Percentiles rank a stretch among this genome's conserved stretches.
Evolutionary conservation across 1,139 yeast species (phyloP).

Genomic region (Casaregolazyma lundiana): DNA sequence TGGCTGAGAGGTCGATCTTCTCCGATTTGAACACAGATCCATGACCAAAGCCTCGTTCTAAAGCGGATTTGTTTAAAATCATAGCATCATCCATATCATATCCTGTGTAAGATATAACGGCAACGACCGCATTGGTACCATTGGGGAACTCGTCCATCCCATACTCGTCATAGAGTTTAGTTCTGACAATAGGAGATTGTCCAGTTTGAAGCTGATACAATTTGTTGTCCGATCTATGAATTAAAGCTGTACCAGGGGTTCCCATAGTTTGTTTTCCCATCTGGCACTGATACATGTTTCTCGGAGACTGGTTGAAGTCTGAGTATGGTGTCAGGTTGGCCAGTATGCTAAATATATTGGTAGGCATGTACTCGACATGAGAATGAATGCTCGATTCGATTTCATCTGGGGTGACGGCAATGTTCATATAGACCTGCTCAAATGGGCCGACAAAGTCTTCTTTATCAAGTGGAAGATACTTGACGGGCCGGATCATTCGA

Average conservation of each 20-base stretch:
- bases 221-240: slow-evolving; percentile 92
- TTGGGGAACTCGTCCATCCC: slow-evolving; percentile 99
- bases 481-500: slow-evolving; percentile 94
- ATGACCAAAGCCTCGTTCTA: slow-evolving; percentile 96
- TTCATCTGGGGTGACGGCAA: slow-evolving; percentile 94
- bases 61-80: slow-evolving; percentile 95
- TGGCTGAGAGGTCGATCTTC: slow-evolving; percentile 73
- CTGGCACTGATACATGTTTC: slow-evolving; percentile 99
- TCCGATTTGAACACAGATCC: slow-evolving; percentile 96
- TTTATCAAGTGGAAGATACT: slow-evolving; percentile 78
- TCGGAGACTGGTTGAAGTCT: slow-evolving; percentile 97
- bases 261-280: slow-evolving; percentile 99
- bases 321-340: slow-evolving; percentile 97
- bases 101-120: slow-evolving; percentile 97
- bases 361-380: slow-evolving; percentile 93
- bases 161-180: slow-evolving; percentile 87
- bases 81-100: slow-evolving; percentile 99
- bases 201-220: slow-evolving; percentile 90
- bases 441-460: slow-evolving; percentile 92
- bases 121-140: slow-evolving; percentile 97
- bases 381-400: slow-evolving; percentile 75
- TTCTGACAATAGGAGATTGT: slow-evolving; percentile 96
- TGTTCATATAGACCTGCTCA: slow-evolving; percentile 94
- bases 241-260: slow-evolving; percentile 95
- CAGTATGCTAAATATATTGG: slow-evolving; percentile 86